A percentile compares a stretch with the other conserved stretches of the same genome.
Evolutionary conservation across 176 grass and related monocot genomes (phyloP).

Genomic region (Aegilops bicornis): DNA sequence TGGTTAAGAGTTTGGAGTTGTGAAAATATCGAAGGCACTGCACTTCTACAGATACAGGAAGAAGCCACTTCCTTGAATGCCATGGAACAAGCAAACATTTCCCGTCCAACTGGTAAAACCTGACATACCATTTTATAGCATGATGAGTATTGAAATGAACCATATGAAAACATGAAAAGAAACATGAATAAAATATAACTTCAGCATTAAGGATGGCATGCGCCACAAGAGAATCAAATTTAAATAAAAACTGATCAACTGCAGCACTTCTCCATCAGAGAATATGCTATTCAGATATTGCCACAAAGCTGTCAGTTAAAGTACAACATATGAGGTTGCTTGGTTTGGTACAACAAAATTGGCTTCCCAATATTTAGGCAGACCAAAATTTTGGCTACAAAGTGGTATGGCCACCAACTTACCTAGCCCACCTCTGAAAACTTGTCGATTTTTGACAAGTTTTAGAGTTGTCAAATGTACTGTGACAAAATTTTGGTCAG

Average conservation of each 20-base stretch:
- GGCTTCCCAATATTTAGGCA: no score
- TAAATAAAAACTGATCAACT: background rate
- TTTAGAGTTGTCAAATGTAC: no score
- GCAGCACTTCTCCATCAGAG: background rate
- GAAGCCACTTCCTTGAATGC: slow-evolving; percentile 78
- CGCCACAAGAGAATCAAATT: background rate
- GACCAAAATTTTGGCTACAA: no score
- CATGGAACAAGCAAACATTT: slow-evolving; percentile 77
- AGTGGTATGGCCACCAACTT: no score
- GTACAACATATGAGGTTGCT: background rate
- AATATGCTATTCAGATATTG: background rate
- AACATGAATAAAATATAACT: slow-evolving; percentile 1
- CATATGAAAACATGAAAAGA: background rate
- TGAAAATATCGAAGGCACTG: slow-evolving; percentile 44
- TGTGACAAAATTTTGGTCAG: no score
- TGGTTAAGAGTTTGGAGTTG: slow-evolving; percentile 35
- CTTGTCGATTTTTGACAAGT: no score
- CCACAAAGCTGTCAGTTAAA: background rate
- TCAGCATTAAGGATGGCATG: background rate
- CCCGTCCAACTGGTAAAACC: slow-evolving; percentile 70
- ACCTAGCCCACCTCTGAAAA: no score
- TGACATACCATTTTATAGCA: slow-evolving; percentile 38
- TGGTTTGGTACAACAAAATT: no score
- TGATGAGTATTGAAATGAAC: background rate
- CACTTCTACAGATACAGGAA: slow-evolving; percentile 53